phyloP scores from a whole-genome alignment of 2,329 filamentous ascomycete species.

The Diaporthe sp. region DNA sequence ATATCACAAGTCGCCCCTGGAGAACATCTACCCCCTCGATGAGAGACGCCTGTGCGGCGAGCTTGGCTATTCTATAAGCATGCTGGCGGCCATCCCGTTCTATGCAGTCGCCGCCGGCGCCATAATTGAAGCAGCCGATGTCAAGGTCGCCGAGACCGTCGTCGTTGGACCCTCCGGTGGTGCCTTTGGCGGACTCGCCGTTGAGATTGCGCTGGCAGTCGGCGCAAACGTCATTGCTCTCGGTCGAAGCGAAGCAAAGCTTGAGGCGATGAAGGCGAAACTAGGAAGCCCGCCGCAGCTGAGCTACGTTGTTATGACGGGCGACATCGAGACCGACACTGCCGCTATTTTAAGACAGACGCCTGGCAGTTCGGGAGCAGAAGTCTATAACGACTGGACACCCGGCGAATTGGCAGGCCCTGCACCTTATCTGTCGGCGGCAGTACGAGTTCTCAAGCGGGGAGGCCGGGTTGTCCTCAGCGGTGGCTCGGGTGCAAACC shows the following conservation, averaged over 20 bases:
- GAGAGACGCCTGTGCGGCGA: slow-evolving; percentile 40
- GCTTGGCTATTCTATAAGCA: slow-evolving; percentile 49
- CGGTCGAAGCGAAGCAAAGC: slow-evolving; percentile 51
- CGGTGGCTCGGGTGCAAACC: not conserved
- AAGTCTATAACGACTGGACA: not conserved
- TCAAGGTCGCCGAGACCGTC: slow-evolving; percentile 56
- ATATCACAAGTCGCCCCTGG: slow-evolving; percentile 39
- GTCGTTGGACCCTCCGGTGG: slow-evolving; percentile 58
- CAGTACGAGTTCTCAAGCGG: not conserved
- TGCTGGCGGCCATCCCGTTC: slow-evolving; percentile 49
- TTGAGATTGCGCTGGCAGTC: slow-evolving; percentile 56
- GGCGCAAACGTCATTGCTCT: slow-evolving; percentile 60
- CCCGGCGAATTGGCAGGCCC: not conserved
- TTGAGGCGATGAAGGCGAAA: slow-evolving; percentile 45
- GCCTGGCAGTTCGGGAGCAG: not conserved
- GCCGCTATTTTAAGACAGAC: not conserved
- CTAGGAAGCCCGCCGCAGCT: not conserved
- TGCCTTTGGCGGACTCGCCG: slow-evolving; percentile 54
- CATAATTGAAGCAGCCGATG: slow-evolving; percentile 49
- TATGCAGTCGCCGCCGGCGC: slow-evolving; percentile 57
- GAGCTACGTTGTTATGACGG: not conserved
- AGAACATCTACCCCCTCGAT: slow-evolving; percentile 44
- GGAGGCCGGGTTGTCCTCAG: not conserved
- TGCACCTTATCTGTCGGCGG: not conserved
- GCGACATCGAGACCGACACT: not conserved